A percentile compares a stretch with the other conserved stretches of the same genome.
Evolutionary conservation across 148 eudicot species (phyloP).

Genomic region (Vaccinium macrocarpon): DNA sequence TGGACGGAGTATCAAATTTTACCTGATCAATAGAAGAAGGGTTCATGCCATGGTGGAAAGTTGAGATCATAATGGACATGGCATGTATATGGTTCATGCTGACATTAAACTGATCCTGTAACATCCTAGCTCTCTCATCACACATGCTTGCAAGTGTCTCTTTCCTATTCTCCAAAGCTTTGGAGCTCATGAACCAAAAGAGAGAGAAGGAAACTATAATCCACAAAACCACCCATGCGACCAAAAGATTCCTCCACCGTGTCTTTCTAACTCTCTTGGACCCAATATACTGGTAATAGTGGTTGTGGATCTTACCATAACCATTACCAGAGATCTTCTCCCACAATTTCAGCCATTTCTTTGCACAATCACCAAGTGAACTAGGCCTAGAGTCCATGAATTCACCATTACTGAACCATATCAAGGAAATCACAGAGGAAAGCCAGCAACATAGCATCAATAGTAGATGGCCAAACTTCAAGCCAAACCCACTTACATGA

Average conservation of each 20-base stretch:
- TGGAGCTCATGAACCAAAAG: conserved; percentile 61
- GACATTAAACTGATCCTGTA: conserved; percentile 98
- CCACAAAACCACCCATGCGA: conserved; percentile 59
- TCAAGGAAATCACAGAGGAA: conserved; percentile 60
- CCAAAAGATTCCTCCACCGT: conserved; percentile 65
- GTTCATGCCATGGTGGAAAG: conserved; percentile 79
- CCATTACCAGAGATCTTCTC: conserved; percentile 40
- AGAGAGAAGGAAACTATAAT: conserved; percentile 37
- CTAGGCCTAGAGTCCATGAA: conserved; percentile 52
- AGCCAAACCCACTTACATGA: conserved; percentile 66
- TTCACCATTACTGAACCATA: conserved; percentile 57
- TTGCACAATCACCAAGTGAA: conserved; percentile 45
- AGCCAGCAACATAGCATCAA: conserved; percentile 70
- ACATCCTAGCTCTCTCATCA: conserved; percentile 98
- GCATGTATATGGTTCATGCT: conserved; percentile 98
- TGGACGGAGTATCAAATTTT: conserved; percentile 7
- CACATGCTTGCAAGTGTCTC: conserved; percentile 88
- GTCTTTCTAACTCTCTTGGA: conserved; percentile 47
- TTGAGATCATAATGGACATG: conserved; percentile 79
- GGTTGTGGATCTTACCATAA: conserved; percentile 46
- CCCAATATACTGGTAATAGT: conserved; percentile 49
- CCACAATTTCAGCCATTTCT: conserved; percentile 45
- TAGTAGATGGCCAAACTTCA: conserved; percentile 64
- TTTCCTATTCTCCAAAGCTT: conserved; percentile 74
- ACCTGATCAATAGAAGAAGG: conserved; percentile 99